These are phyloP conservation scores for Leccinum brunneo-olivaceum DNA, from an alignment of 1,284 basidiomycete genomes.

Conservation along the genomic window DNA sequence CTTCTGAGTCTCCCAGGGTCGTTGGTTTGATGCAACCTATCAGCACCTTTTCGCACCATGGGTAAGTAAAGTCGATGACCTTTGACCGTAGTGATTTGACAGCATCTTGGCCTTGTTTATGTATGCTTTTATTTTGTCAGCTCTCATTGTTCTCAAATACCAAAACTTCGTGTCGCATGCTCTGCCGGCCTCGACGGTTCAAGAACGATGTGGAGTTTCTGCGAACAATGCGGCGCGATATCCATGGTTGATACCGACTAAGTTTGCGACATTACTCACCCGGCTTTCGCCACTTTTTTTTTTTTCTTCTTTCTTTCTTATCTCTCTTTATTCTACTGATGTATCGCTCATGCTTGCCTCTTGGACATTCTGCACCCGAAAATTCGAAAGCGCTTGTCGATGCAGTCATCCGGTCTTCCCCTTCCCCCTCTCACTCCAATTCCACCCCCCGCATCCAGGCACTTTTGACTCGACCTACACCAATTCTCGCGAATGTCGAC, in stretches of 20 bases:
- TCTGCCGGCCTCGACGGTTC: slow-evolving; percentile 52
- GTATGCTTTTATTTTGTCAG: slow-evolving; percentile 30
- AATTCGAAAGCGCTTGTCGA: slow-evolving; percentile 22
- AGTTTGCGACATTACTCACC: slow-evolving; percentile 9
- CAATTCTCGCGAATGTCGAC: slow-evolving; percentile 14
- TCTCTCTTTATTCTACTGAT: slow-evolving; percentile 35
- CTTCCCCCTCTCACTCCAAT: slow-evolving; percentile 11
- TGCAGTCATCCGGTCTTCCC: slow-evolving; percentile 11
- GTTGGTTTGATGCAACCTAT: slow-evolving; percentile 66
- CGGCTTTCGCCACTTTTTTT: slow-evolving; percentile 19
- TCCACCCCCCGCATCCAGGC: slow-evolving; percentile 9
- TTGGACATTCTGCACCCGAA: slow-evolving; percentile 22
- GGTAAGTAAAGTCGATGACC: slow-evolving; percentile 44
- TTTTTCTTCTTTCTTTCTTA: slow-evolving; percentile 26
- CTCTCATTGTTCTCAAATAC: slow-evolving; percentile 68
- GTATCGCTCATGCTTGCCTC: slow-evolving; percentile 20
- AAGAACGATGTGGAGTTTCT: slow-evolving; percentile 79
- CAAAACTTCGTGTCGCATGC: slow-evolving; percentile 65
- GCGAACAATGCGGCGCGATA: slow-evolving; percentile 80
- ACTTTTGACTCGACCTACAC: slow-evolving; percentile 18
- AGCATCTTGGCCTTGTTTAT: slow-evolving; percentile 6
- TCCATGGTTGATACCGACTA: slow-evolving; percentile 76
- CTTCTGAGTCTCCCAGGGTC: slow-evolving; percentile 36
- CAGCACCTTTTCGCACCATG: slow-evolving; percentile 58
- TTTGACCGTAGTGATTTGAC: slow-evolving; percentile 10